These are phyloP conservation scores for Lagenidium giganteum DNA, from an alignment of 352 stramenopile species.

Conservation along the genomic window DNA sequence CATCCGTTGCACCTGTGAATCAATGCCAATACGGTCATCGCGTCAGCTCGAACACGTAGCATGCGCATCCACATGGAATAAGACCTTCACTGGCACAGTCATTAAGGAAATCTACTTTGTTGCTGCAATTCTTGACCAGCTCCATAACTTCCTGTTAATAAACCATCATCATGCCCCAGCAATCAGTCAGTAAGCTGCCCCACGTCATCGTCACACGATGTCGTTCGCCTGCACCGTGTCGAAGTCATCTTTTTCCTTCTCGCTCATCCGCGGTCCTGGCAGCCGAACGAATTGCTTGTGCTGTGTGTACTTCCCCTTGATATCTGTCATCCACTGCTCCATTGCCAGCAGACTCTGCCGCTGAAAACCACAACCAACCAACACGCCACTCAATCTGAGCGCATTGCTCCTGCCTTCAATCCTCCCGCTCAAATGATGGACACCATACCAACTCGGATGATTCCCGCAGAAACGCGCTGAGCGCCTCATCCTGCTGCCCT, in stretches of 20 bases:
- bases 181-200: too few species aligned
- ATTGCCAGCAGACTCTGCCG: constrained; percentile 39
- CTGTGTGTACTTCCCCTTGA: constrained; percentile 50
- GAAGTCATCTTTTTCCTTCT: constrained; percentile 74
- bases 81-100: constrained; percentile 5
- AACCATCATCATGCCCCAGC: not conserved
- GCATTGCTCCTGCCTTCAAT: too few species aligned
- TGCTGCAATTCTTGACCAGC: constrained; percentile 64
- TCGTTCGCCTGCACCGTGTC: constrained; percentile 37
- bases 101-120: constrained; percentile 52
- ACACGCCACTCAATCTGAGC: not conserved
- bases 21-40: not conserved
- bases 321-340: constrained; percentile 41
- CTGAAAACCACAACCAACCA: constrained; percentile 13
- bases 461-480: constrained; percentile 12
- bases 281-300: constrained; percentile 55
- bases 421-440: too few species aligned
- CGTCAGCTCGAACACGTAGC: not conserved
- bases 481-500: not conserved
- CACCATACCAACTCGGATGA: constrained; percentile 16
- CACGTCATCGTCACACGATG: not conserved
- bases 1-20: constrained; percentile 17
- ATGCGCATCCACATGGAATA: constrained; percentile 5
- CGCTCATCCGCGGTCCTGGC: constrained; percentile 57
- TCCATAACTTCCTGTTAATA: constrained; percentile 54